phyloP scores from a whole-genome alignment of 129 eudicot genomes.

The Pittosporum tobira region DNA sequence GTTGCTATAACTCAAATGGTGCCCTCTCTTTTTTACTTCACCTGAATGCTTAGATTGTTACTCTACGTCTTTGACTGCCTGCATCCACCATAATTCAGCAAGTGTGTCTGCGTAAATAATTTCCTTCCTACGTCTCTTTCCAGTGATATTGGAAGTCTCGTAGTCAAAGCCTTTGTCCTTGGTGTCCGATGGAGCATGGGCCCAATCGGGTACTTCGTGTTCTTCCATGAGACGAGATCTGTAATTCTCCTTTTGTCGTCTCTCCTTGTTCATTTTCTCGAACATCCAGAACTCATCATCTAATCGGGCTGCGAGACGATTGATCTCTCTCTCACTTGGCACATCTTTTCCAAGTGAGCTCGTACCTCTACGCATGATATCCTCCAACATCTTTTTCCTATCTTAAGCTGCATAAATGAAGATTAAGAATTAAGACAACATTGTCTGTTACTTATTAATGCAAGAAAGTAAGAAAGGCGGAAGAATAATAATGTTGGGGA shows the following conservation, averaged over 20 bases:
- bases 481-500: neutral
- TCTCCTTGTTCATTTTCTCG: conserved; percentile 91
- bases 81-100: conserved; percentile 59
- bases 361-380: conserved; percentile 96
- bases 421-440: neutral
- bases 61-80: conserved; percentile 73
- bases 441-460: too few relatives aligned
- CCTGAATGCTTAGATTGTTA: conserved; percentile 13
- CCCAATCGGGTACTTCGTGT: conserved; percentile 95
- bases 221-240: conserved; percentile 95
- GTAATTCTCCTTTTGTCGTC: conserved; percentile 75
- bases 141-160: conserved; percentile 53
- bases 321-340: conserved; percentile 91
- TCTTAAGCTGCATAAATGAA: conserved; percentile 70
- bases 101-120: conserved; percentile 62
- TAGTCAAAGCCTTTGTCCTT: conserved; percentile 70
- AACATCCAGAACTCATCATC: conserved; percentile 87
- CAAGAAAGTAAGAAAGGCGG: too few relatives aligned
- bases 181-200: conserved; percentile 43
- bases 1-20: conserved; percentile 14
- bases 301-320: conserved; percentile 82
- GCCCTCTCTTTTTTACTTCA: conserved; percentile 32
- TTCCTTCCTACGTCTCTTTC: conserved; percentile 81
- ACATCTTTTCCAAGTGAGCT: conserved; percentile 87
- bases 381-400: conserved; percentile 84